Percentiles rank a stretch among this genome's conserved stretches.
Conservation (phyloP, 2,329 filamentous ascomycete species). For the Aspergillus sp. region DNA sequence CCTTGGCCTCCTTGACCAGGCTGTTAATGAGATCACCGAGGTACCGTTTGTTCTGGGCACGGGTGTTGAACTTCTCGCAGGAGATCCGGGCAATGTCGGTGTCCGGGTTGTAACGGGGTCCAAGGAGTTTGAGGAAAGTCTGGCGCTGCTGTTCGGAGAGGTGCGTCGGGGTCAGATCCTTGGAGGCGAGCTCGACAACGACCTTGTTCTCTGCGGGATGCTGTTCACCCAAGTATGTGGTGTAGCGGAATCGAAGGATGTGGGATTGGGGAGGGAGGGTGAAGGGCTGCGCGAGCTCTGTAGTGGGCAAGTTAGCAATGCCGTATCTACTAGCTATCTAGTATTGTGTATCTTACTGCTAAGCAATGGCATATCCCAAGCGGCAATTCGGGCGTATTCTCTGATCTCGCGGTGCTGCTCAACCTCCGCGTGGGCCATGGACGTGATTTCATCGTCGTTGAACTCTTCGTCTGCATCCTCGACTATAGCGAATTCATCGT, state of each 20-base stretch:
- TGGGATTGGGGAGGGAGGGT: slow-evolving; percentile 59
- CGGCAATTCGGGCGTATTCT: slow-evolving; percentile 79
- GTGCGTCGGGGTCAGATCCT: slow-evolving; percentile 57
- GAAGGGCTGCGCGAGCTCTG: slow-evolving; percentile 82
- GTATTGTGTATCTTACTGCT: slow-evolving; percentile 58
- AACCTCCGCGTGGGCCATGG: slow-evolving; percentile 77
- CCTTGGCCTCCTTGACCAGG: slow-evolving; percentile 71
- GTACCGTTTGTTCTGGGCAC: slow-evolving; percentile 96
- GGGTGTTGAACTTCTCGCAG: slow-evolving; percentile 80
- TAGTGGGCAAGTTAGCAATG: slow-evolving; percentile 9
- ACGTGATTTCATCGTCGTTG: slow-evolving; percentile 77
- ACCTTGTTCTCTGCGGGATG: slow-evolving; percentile 93
- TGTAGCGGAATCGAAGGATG: slow-evolving; percentile 91
- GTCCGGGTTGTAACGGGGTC: slow-evolving; percentile 80
- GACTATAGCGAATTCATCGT: slow-evolving; percentile 39
- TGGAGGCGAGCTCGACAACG: slow-evolving; percentile 79
- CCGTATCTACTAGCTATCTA: slow-evolving; percentile 4
- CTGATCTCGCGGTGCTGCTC: slow-evolving; percentile 83
- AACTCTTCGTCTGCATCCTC: slow-evolving; percentile 52
- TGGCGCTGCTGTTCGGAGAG: slow-evolving; percentile 63
- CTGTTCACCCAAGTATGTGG: slow-evolving; percentile 88
- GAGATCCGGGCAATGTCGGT: slow-evolving; percentile 82
- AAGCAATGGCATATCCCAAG: slow-evolving; percentile 94
- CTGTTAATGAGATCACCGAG: slow-evolving; percentile 72
- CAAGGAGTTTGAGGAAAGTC: slow-evolving; percentile 85